Conservation (phyloP, 2,329 filamentous ascomycete species). For the Microcera coccophila region DNA sequence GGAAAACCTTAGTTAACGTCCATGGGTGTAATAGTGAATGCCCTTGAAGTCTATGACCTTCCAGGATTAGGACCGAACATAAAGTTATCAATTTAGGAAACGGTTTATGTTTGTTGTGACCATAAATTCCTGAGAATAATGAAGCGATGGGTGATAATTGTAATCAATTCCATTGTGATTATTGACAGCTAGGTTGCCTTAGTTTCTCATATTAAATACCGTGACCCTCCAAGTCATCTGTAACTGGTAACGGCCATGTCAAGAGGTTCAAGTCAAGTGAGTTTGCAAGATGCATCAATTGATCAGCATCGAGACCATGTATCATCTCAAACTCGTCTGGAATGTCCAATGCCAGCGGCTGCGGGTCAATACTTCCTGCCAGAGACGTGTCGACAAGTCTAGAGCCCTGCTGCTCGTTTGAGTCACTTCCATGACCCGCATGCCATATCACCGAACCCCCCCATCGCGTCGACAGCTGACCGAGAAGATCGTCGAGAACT, state of each 20-base stretch:
- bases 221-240: background rate
- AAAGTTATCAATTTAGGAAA: no score
- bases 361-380: background rate
- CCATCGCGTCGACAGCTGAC: background rate
- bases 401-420: background rate
- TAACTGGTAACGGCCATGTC: conserved; percentile 16
- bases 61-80: no score
- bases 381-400: background rate
- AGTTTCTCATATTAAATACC: background rate
- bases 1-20: no score
- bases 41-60: no score
- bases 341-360: no score
- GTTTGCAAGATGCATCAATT: conserved; percentile 18
- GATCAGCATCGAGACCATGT: conserved; percentile 14
- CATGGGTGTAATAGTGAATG: no score
- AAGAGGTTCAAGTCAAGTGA: conserved; percentile 19
- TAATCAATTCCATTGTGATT: no score
- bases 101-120: no score
- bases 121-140: no score
- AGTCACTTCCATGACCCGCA: background rate
- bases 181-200: no score
- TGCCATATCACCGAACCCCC: background rate
- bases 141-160: no score
- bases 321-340: background rate
- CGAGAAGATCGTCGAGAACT: background rate